These are phyloP conservation scores for Paecilomyces fulvus DNA, from an alignment of 2,329 filamentous ascomycete species.

Conservation along the genomic window DNA sequence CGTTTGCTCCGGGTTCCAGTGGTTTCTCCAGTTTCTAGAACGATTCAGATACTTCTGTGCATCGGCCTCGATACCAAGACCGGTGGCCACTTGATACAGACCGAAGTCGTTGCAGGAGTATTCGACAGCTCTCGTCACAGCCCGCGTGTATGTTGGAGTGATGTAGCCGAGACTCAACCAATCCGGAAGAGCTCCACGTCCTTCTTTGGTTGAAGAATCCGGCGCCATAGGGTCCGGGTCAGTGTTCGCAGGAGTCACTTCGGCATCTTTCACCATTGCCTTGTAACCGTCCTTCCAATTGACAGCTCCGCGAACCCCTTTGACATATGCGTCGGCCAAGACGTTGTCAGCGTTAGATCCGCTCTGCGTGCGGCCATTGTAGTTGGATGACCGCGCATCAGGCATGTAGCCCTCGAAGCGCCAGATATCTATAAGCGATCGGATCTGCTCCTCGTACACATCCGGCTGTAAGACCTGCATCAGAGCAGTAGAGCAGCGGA, in stretches of 20 bases:
- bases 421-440: slow-evolving; percentile 62
- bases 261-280: slow-evolving; percentile 60
- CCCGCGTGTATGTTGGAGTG: slow-evolving; percentile 52
- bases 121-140: slow-evolving; percentile 57
- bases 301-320: slow-evolving; percentile 53
- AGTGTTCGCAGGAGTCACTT: slow-evolving; percentile 53
- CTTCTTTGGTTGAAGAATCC: slow-evolving; percentile 58
- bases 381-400: slow-evolving; percentile 59
- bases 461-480: slow-evolving; percentile 57
- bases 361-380: slow-evolving; percentile 60
- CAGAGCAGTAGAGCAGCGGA: slow-evolving; percentile 57
- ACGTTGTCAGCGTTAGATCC: slow-evolving; percentile 65
- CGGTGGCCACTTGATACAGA: slow-evolving; percentile 55
- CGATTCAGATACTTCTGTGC: slow-evolving; percentile 53
- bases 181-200: slow-evolving; percentile 59
- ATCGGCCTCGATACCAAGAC: slow-evolving; percentile 45
- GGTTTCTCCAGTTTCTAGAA: slow-evolving; percentile 62
- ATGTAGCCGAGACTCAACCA: slow-evolving; percentile 60
- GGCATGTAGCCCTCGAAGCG: slow-evolving; percentile 56
- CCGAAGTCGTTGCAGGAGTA: slow-evolving; percentile 63
- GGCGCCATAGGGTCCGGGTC: slow-evolving; percentile 44
- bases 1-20: slow-evolving; percentile 55
- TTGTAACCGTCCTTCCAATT: slow-evolving; percentile 56
- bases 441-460: slow-evolving; percentile 56
- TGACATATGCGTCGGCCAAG: slow-evolving; percentile 63